phyloP scores from a whole-genome alignment of 2,329 filamentous ascomycete species.

The Cladosporium sp. region DNA sequence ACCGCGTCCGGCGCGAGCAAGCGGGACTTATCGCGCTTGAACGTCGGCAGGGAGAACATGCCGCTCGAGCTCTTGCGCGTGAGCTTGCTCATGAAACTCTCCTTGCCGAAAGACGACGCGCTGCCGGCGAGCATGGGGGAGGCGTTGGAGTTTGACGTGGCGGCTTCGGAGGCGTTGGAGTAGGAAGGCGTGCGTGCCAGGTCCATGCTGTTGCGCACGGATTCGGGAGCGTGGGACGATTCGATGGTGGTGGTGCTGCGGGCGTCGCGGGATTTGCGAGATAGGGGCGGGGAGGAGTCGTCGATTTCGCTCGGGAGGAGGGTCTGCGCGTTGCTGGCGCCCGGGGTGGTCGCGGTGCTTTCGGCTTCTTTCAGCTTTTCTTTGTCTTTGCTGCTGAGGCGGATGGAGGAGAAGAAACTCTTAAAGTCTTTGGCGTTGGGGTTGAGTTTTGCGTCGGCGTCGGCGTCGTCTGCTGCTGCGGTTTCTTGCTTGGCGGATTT shows the following conservation, averaged over 20 bases:
- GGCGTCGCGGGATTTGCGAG: slow-evolving; percentile 42
- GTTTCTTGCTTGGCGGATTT: no score
- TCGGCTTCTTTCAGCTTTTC: slow-evolving; percentile 27
- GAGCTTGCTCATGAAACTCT: slow-evolving; percentile 48
- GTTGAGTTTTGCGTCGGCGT: slow-evolving; percentile 63
- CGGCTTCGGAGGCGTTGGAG: slow-evolving; percentile 38
- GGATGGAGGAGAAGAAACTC: slow-evolving; percentile 54
- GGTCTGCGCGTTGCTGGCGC: slow-evolving; percentile 11
- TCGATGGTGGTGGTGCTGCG: slow-evolving; percentile 35
- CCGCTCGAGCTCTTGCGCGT: slow-evolving; percentile 44
- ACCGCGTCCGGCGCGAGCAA: slow-evolving; percentile 29
- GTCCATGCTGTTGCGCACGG: slow-evolving; percentile 25
- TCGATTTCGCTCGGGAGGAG: slow-evolving; percentile 9
- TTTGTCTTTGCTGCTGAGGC: slow-evolving; percentile 34
- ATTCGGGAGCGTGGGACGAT: slow-evolving; percentile 27
- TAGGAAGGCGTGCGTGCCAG: slow-evolving; percentile 30
- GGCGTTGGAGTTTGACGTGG: slow-evolving; percentile 29
- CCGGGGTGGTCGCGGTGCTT: slow-evolving; percentile 15
- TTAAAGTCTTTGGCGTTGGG: slow-evolving; percentile 88
- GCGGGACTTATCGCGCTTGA: slow-evolving; percentile 35
- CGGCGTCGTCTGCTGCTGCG: slow-evolving; percentile 36
- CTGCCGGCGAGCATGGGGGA: slow-evolving; percentile 29
- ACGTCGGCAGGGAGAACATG: slow-evolving; percentile 39
- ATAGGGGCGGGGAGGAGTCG: slow-evolving; percentile 33
- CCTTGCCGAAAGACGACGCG: slow-evolving; percentile 36